phyloP scores from a whole-genome alignment of 306 rosid species.

The Luffa acutangula region DNA sequence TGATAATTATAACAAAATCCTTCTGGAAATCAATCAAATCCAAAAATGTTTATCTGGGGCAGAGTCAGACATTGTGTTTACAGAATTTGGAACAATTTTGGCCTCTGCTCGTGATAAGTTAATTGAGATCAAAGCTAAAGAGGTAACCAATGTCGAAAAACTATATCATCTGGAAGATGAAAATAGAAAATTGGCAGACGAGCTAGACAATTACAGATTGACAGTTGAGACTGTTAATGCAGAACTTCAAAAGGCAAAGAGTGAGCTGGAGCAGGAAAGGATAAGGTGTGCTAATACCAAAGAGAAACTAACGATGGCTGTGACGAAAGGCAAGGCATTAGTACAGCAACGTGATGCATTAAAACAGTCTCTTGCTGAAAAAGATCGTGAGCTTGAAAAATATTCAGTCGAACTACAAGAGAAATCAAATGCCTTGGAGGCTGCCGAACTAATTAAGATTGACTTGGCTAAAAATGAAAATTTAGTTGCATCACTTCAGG shows the following conservation, averaged over 20 bases:
- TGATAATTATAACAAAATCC: conserved; percentile 45
- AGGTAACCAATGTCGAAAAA: conserved; percentile 37
- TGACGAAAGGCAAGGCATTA: conserved; percentile 91
- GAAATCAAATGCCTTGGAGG: conserved; percentile 63
- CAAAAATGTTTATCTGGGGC: conserved; percentile 38
- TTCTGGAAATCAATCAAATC: conserved; percentile 52
- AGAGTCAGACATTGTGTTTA: conserved; percentile 27
- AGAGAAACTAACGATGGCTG: conserved; percentile 93
- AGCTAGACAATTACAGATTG: conserved; percentile 45
- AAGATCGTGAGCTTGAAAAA: conserved; percentile 58
- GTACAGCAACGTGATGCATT: conserved; percentile 85
- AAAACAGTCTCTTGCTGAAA: conserved; percentile 58
- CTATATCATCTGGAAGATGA: conserved; percentile 45
- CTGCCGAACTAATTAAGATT: conserved; percentile 53
- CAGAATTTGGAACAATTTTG: conserved; percentile 33
- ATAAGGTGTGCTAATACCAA: conserved; percentile 46
- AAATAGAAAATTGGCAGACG: conserved; percentile 48
- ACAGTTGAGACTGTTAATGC: conserved; percentile 32
- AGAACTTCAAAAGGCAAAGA: conserved; percentile 49
- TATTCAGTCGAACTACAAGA: conserved; percentile 49
- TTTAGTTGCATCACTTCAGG: conserved; percentile 54
- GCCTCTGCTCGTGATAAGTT: conserved; percentile 45
- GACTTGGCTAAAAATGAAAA: conserved; percentile 47
- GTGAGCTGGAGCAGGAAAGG: conserved; percentile 80
- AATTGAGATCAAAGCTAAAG: conserved; percentile 56